A percentile compares a stretch with the other conserved stretches of the same genome.
phyloP scores from a whole-genome alignment of 1,284 basidiomycete genomes.

The Cutaneotrichosporon curvatum region DNA sequence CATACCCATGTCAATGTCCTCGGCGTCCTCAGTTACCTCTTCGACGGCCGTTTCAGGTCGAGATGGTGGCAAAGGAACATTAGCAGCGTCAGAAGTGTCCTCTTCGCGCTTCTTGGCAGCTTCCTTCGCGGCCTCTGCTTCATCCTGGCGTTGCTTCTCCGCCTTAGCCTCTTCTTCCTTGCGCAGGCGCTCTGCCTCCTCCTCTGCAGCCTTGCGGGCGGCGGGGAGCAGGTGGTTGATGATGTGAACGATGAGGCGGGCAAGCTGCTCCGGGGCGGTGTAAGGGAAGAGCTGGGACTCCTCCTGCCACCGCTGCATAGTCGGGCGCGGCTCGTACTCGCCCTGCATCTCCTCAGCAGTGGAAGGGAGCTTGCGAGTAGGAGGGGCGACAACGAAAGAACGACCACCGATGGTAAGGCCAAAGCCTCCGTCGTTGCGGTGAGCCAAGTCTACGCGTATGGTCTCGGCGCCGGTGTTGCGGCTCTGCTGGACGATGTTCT shows the following conservation, averaged over 20 bases:
- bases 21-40: constrained; percentile 41
- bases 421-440: constrained; percentile 25
- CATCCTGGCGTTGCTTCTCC: constrained; percentile 14
- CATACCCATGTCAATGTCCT: constrained; percentile 67
- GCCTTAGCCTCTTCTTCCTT: constrained; percentile 32
- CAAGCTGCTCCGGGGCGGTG: constrained; percentile 64
- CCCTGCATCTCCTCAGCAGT: constrained; percentile 19
- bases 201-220: constrained; percentile 52
- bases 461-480: constrained; percentile 22
- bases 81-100: constrained; percentile 16
- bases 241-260: constrained; percentile 67
- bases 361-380: constrained; percentile 7
- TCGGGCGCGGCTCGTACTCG: constrained; percentile 60
- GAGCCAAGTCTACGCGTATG: constrained; percentile 32
- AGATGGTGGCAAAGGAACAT: constrained; percentile 41
- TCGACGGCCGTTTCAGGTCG: constrained; percentile 53
- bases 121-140: constrained; percentile 21
- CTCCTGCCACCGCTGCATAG: constrained; percentile 83
- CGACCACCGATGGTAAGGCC: constrained; percentile 31
- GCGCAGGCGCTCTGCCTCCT: constrained; percentile 38
- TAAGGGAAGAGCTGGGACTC: constrained; percentile 77
- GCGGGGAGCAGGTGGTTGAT: constrained; percentile 72
- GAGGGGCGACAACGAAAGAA: constrained; percentile 47
- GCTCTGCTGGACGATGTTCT: constrained; percentile 54
- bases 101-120: constrained; percentile 17